These are phyloP conservation scores for Calonectria fujianensis DNA, from an alignment of 2,329 filamentous ascomycete genomes.

Conservation along the genomic window DNA sequence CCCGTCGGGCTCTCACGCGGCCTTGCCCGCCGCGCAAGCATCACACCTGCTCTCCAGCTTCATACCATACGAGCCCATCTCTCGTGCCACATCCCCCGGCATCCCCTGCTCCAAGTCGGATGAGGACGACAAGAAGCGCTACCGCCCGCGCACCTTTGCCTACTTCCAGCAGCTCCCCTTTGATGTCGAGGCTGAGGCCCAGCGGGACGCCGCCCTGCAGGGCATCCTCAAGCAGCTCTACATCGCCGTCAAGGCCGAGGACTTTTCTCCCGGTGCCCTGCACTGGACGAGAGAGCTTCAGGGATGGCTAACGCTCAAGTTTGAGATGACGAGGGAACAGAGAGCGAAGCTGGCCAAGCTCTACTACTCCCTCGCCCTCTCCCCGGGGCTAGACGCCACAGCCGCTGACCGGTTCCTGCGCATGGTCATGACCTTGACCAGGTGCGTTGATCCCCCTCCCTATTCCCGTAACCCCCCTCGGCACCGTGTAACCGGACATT, in stretches of 20 bases:
- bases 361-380: conserved; percentile 94
- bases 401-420: conserved; percentile 93
- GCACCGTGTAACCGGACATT: conserved; percentile 36
- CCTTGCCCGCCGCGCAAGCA: conserved; percentile 58
- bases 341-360: conserved; percentile 89
- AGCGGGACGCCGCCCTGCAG: conserved; percentile 85
- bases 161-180: conserved; percentile 96
- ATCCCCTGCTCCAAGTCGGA: conserved; percentile 71
- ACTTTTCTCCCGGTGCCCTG: conserved; percentile 93
- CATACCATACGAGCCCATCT: conserved; percentile 79
- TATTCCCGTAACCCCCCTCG: conserved; percentile 4
- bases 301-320: conserved; percentile 97
- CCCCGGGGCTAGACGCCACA: conserved; percentile 88
- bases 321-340: conserved; percentile 91
- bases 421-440: conserved; percentile 97
- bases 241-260: conserved; percentile 91
- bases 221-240: conserved; percentile 96
- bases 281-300: conserved; percentile 98
- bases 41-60: conserved; percentile 62
- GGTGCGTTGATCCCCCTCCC: conserved; percentile 73
- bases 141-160: conserved; percentile 92
- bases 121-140: conserved; percentile 76
- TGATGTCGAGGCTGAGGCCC: conserved; percentile 84
- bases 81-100: conserved; percentile 90
- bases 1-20: conserved; percentile 56